Percentiles rank a stretch among this genome's conserved stretches.
phyloP scores from a whole-genome alignment of 1,139 yeast species.

The Hyphopichia burtonii region DNA sequence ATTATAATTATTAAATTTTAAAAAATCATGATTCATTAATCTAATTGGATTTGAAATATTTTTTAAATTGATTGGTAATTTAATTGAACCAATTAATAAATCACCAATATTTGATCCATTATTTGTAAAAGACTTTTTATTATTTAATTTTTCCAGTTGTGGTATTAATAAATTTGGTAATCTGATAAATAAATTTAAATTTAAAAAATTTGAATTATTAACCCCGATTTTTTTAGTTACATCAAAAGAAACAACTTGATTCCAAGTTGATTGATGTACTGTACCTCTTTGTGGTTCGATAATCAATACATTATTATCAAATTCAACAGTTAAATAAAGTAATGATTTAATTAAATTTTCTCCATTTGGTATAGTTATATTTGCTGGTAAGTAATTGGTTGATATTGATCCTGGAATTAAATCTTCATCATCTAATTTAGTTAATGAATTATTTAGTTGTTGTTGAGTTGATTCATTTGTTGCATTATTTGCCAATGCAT shows the following conservation, averaged over 20 bases:
- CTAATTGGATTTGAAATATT: slow-evolving; percentile 39
- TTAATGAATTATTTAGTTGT: slow-evolving; percentile 33
- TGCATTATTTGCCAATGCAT: slow-evolving; percentile 51
- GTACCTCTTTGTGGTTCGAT: slow-evolving; percentile 79
- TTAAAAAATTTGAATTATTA: slow-evolving; percentile 42
- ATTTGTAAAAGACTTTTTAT: slow-evolving; percentile 31
- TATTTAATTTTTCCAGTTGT: slow-evolving; percentile 30
- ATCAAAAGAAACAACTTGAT: slow-evolving; percentile 88
- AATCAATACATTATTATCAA: slow-evolving; percentile 80
- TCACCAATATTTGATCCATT: slow-evolving; percentile 32
- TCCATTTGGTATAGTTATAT: slow-evolving; percentile 57
- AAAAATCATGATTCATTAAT: slow-evolving; percentile 46
- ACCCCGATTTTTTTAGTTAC: slow-evolving; percentile 59
- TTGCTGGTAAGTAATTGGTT: slow-evolving; percentile 60
- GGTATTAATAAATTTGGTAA: slow-evolving; percentile 68
- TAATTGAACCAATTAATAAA: slow-evolving; percentile 42
- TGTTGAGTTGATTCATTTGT: slow-evolving; percentile 38
- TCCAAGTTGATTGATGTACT: slow-evolving; percentile 57
- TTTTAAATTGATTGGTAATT: slow-evolving; percentile 41
- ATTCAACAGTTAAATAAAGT: slow-evolving; percentile 69
- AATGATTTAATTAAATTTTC: slow-evolving; percentile 53
- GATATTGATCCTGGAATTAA: slow-evolving; percentile 33
- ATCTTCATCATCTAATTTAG: slow-evolving; percentile 19
- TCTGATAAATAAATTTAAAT: slow-evolving; percentile 72
- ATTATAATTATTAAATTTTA: slow-evolving; percentile 41